phyloP scores from a whole-genome alignment of 139 green algal species.

The Picochlorum sp. region DNA sequence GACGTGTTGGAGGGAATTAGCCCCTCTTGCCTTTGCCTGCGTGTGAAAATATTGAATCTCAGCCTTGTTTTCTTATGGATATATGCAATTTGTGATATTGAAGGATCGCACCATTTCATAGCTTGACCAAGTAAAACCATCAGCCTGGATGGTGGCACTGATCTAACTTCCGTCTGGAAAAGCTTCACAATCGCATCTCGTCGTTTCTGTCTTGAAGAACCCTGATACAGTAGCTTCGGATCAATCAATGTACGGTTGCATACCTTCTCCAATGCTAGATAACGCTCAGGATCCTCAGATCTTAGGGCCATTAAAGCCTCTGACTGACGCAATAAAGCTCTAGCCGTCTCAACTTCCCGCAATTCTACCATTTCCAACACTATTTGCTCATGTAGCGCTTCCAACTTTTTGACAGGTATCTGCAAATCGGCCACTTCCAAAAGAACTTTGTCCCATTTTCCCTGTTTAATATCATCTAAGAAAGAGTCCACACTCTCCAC shows the following conservation, averaged over 20 bases:
- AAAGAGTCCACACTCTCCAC: slow-evolving; percentile 88
- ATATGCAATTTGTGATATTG: background rate
- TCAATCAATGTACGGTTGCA: slow-evolving; percentile 68
- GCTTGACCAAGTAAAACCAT: slow-evolving; percentile 94
- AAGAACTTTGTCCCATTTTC: slow-evolving; percentile 86
- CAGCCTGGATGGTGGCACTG: slow-evolving; percentile 79
- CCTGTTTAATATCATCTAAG: slow-evolving; percentile 76
- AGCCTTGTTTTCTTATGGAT: background rate
- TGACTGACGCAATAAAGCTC: slow-evolving; percentile 83
- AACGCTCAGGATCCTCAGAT: slow-evolving; percentile 75
- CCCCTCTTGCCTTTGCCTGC: slow-evolving; percentile 66
- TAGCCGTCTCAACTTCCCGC: slow-evolving; percentile 82
- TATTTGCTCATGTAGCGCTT: slow-evolving; percentile 93
- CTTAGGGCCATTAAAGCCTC: slow-evolving; percentile 73
- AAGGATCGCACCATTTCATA: slow-evolving; percentile 69
- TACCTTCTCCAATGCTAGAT: slow-evolving; percentile 76
- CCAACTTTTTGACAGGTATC: slow-evolving; percentile 77
- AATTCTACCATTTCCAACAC: slow-evolving; percentile 95
- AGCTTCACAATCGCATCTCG: slow-evolving; percentile 65
- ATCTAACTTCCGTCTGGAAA: slow-evolving; percentile 74
- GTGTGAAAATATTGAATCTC: background rate
- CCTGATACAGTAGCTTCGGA: slow-evolving; percentile 63
- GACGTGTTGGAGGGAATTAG: slow-evolving; percentile 71
- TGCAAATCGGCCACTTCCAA: slow-evolving; percentile 74
- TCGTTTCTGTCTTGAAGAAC: slow-evolving; percentile 75